Conservation (phyloP, 352 stramenopile species). For the Pythium graminicola region DNA sequence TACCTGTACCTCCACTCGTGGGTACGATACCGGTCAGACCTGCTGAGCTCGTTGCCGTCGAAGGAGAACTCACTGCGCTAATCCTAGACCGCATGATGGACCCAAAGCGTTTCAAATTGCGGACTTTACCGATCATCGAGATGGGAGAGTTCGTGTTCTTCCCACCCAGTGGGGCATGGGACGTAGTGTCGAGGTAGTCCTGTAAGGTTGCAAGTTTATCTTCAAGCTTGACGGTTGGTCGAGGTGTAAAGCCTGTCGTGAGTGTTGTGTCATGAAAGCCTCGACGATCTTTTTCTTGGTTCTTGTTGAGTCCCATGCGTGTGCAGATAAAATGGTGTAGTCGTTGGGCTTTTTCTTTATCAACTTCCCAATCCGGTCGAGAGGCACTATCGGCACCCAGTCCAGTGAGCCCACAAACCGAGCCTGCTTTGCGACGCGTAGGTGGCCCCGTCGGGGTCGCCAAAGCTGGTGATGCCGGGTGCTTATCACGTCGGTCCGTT, state of each 20-base stretch:
- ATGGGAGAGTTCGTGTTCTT: constrained; percentile 17
- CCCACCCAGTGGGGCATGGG: constrained; percentile 6
- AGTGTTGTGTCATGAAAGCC: constrained; percentile 8
- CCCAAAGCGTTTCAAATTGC: constrained; percentile 58
- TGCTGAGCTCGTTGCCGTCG: background rate
- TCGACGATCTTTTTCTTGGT: constrained; percentile 26
- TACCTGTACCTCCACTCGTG: background rate
- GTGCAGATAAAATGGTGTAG: constrained; percentile 62
- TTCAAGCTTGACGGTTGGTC: constrained; percentile 35
- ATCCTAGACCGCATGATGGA: constrained; percentile 40
- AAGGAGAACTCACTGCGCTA: background rate
- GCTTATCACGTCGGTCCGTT: constrained; percentile 36
- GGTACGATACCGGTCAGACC: background rate
- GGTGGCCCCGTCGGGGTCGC: background rate
- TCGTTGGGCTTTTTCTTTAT: constrained; percentile 45
- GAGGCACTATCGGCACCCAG: background rate
- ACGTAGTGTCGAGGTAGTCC: constrained; percentile 44
- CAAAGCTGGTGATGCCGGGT: background rate
- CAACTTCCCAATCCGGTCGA: constrained; percentile 30
- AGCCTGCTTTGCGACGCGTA: constrained; percentile 15
- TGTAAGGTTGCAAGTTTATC: constrained; percentile 61
- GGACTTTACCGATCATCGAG: constrained; percentile 45
- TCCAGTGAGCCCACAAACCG: background rate
- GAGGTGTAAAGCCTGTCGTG: constrained; percentile 40
- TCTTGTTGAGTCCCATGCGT: constrained; percentile 33